Evolutionary conservation across 352 stramenopile species (phyloP).

Genomic region (Pythium aphanidermatum): DNA sequence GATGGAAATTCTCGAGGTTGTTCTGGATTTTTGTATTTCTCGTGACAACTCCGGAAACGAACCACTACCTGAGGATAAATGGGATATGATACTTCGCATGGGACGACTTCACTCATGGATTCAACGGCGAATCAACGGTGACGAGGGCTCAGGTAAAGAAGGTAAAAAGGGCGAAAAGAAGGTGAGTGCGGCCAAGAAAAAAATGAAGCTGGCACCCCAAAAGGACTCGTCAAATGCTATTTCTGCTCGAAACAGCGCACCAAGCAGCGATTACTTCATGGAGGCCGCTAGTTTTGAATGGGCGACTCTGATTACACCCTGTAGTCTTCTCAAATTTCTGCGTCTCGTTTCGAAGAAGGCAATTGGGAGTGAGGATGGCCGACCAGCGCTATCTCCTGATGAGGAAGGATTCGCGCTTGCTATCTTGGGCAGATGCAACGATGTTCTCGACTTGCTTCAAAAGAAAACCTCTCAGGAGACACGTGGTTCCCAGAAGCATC

Average conservation of each 20-base stretch:
- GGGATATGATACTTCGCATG: constrained; percentile 22
- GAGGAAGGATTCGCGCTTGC: constrained; percentile 14
- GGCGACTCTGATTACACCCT: constrained; percentile 10
- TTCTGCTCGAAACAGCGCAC: too few relatives aligned
- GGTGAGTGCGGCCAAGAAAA: neutral
- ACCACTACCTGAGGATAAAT: neutral
- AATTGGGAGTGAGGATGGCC: neutral
- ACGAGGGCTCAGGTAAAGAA: neutral
- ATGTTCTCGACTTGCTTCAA: constrained; percentile 23
- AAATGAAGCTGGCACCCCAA: neutral
- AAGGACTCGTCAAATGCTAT: too few relatives aligned
- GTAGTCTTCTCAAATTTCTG: constrained; percentile 9
- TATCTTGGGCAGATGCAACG: constrained; percentile 19
- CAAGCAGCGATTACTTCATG: too few relatives aligned
- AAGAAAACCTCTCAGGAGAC: constrained; percentile 14
- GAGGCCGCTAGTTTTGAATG: too few relatives aligned
- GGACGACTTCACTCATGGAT: constrained; percentile 34
- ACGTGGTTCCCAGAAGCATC: neutral
- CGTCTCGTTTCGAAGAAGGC: constrained; percentile 1
- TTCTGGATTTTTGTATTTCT: constrained; percentile 33
- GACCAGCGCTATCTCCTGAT: neutral
- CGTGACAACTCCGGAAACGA: neutral
- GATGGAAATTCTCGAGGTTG: constrained; percentile 28
- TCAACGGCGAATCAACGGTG: neutral
- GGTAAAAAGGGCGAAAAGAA: constrained; percentile 7